Evolutionary conservation across 2,329 filamentous ascomycete species (phyloP).

Genomic region (Alternaria tenuissima): DNA sequence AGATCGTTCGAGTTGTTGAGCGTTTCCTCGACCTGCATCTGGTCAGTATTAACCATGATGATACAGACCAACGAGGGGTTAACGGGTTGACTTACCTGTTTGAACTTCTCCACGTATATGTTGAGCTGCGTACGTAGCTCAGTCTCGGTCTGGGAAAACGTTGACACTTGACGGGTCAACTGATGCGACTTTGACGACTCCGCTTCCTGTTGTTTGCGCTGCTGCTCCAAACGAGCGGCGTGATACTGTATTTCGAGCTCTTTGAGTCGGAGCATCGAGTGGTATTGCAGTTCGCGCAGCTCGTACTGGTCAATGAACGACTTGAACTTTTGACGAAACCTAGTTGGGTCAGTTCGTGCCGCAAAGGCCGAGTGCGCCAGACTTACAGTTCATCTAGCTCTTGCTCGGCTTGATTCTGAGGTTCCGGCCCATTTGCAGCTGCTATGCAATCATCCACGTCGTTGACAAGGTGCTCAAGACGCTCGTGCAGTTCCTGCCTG

Average conservation of each 20-base stretch:
- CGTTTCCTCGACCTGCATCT: slow-evolving; percentile 91
- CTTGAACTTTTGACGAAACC: slow-evolving; percentile 81
- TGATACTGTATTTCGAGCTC: slow-evolving; percentile 95
- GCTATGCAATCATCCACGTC: slow-evolving; percentile 90
- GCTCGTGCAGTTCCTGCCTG: slow-evolving; percentile 82
- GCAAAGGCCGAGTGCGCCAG: not conserved
- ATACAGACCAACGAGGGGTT: slow-evolving; percentile 34
- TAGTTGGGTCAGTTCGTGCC: slow-evolving; percentile 35
- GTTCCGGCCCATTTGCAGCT: slow-evolving; percentile 80
- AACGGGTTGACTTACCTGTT: slow-evolving; percentile 74
- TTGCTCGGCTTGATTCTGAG: slow-evolving; percentile 79
- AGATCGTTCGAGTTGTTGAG: slow-evolving; percentile 98
- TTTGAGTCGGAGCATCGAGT: slow-evolving; percentile 89
- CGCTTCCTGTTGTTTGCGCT: slow-evolving; percentile 85
- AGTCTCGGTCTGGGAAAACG: slow-evolving; percentile 94
- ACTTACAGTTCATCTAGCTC: slow-evolving; percentile 88
- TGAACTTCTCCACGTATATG: slow-evolving; percentile 99
- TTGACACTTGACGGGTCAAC: slow-evolving; percentile 89
- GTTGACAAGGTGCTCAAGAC: slow-evolving; percentile 79
- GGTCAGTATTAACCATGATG: slow-evolving; percentile 58
- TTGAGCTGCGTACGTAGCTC: slow-evolving; percentile 95
- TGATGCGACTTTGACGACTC: slow-evolving; percentile 83
- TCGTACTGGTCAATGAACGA: slow-evolving; percentile 97
- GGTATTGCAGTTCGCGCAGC: slow-evolving; percentile 91
- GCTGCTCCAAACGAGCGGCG: slow-evolving; percentile 84